Evolutionary conservation across 805 yeast species (phyloP).

Genomic region (Candida germanica): DNA sequence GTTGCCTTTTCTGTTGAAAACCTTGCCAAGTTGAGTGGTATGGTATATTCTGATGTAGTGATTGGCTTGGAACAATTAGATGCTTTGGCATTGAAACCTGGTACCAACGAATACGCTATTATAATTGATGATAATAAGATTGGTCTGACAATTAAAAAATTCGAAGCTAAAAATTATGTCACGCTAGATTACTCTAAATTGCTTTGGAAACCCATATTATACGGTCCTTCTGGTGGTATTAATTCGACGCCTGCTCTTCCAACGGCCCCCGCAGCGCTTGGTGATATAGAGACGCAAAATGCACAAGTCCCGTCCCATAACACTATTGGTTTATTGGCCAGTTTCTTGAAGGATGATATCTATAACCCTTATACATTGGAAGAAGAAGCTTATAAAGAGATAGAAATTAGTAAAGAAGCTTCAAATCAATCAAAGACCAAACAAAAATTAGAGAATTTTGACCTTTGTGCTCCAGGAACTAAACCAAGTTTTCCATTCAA

Average conservation of each 20-base stretch:
- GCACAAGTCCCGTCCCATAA: constrained; percentile 26
- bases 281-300: constrained; percentile 25
- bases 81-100: constrained; percentile 50
- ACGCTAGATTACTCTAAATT: constrained; percentile 51
- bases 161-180: constrained; percentile 55
- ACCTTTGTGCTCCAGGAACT: constrained; percentile 36
- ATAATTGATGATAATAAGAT: constrained; percentile 47
- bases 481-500: constrained; percentile 8
- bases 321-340: constrained; percentile 54
- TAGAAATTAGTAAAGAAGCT: constrained; percentile 22
- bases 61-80: constrained; percentile 79
- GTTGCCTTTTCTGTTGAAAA: constrained; percentile 49
- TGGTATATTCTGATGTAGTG: constrained; percentile 82
- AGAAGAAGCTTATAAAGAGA: constrained; percentile 49
- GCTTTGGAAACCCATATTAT: constrained; percentile 79
- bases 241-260: constrained; percentile 49
- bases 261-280: background rate
- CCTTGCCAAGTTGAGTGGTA: constrained; percentile 71
- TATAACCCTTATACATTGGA: constrained; percentile 61
- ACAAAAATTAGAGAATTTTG: constrained; percentile 22
- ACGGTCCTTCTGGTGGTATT: constrained; percentile 84
- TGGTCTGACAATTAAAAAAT: constrained; percentile 39
- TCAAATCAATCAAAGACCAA: background rate
- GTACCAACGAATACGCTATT: constrained; percentile 49
- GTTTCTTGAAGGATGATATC: constrained; percentile 66